Evolutionary conservation across 1,284 basidiomycete genomes (phyloP).

Genomic region (Marasmius oreades): DNA sequence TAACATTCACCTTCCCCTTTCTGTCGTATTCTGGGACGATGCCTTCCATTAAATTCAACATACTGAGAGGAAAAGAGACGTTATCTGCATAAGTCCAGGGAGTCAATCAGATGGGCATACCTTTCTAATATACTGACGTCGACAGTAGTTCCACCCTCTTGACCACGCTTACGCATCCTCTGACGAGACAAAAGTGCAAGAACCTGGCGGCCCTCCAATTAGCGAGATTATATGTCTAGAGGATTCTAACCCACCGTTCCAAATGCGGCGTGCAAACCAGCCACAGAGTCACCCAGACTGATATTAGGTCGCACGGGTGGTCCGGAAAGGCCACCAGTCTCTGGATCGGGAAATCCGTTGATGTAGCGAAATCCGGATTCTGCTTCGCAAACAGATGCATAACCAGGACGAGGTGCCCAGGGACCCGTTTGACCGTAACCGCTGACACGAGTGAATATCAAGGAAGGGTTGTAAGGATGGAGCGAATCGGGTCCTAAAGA

Average conservation of each 20-base stretch:
- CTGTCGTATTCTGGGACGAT: conserved; percentile 74
- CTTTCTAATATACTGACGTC: conserved; percentile 75
- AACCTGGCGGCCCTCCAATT: conserved; percentile 35
- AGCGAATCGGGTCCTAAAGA: conserved; percentile 53
- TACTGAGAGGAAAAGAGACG: conserved; percentile 33
- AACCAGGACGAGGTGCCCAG: conserved; percentile 65
- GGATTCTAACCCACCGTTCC: conserved; percentile 48
- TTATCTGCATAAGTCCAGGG: not conserved
- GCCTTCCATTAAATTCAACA: conserved; percentile 74
- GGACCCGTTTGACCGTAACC: conserved; percentile 74
- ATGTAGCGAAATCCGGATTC: conserved; percentile 72
- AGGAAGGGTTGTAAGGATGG: conserved; percentile 53
- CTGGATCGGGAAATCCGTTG: conserved; percentile 57
- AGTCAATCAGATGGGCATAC: conserved; percentile 26
- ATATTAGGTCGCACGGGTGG: conserved; percentile 69
- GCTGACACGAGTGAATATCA: conserved; percentile 71
- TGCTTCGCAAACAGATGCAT: conserved; percentile 71
- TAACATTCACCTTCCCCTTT: conserved; percentile 48
- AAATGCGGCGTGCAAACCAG: conserved; percentile 68
- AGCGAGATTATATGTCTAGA: not conserved
- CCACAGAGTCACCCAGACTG: conserved; percentile 66
- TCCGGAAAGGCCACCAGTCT: conserved; percentile 49
- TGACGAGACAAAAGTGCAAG: conserved; percentile 66
- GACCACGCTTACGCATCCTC: conserved; percentile 32
- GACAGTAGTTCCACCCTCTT: conserved; percentile 51